Base-by-base conservation (phyloP, 768 basidiomycete genomes). In the Terana coerulea region DNA sequence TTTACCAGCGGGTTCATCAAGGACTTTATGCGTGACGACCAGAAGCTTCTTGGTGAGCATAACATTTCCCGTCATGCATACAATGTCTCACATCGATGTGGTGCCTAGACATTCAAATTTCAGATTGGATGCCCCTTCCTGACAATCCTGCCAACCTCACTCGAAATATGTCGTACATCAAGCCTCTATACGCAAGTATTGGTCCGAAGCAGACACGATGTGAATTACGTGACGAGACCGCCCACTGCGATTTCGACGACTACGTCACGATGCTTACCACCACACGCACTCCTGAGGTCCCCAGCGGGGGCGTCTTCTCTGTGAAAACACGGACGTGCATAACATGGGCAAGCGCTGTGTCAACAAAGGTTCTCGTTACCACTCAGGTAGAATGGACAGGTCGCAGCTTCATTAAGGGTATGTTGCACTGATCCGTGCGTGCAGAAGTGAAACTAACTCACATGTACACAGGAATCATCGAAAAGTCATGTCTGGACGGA, bases 201-300 rank as follows among this genome's bases (percentile, higher is more conserved):
- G 97, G 97, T 0, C 97, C 95, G 1, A 95, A 83, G 65, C 89
- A 91, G 67, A 93, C 95, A 14, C 95, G 95, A 65, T 99, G 97
- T 72, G 91, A 98, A 70, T 84, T 98, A 52, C 78, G 79, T 43
- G 95, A 99, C 62, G 93, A 97, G 71, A 81, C 78, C 48, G 73
- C 83, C 31, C 75, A 86, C 63, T 78, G 79, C 58, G 91, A 98
- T 61, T 88, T 86, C 59, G 91, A 98, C 35, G 79, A 91, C 54
- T 89, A 86, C 58, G 78, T 94, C 34, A 75, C 79, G 37, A 91
- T 86, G 64, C 57, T 95, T 17, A 98, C 95, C 19, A 95, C 90
- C 12, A 98, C 97, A 24, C 76, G 80, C 51, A 94, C 92, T 3
- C 95, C 95, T 0, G 95, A 98, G 51, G 95, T 98, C 3, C 97